Conservation (phyloP, 192 early-diverging fungal species). For the Mortierella antarctica region DNA sequence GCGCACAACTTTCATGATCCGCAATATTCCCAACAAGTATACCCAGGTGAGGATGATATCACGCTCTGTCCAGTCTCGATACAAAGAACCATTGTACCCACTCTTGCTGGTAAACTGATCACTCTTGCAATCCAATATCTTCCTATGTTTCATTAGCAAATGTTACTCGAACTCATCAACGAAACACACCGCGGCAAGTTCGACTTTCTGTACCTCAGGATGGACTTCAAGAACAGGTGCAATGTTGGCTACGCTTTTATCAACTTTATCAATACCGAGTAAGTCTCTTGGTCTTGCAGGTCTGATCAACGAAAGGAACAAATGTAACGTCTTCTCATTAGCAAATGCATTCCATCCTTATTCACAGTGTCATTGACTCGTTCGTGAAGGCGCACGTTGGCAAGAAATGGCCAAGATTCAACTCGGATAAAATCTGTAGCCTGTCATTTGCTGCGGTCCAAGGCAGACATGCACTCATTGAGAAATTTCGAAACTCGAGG, state of each 20-base stretch:
- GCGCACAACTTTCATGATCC: conserved; percentile 87
- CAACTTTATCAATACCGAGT: conserved; percentile 75
- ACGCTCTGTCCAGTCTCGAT: not conserved
- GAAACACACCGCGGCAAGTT: conserved; percentile 72
- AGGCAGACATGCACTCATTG: conserved; percentile 74
- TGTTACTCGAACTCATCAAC: conserved; percentile 80
- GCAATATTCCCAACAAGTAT: conserved; percentile 91
- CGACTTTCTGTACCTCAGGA: conserved; percentile 87
- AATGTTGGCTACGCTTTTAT: conserved; percentile 87
- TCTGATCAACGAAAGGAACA: not conserved
- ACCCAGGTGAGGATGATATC: conserved; percentile 64
- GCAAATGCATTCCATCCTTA: not conserved
- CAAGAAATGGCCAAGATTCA: conserved; percentile 82
- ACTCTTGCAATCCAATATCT: not conserved
- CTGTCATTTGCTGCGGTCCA: conserved; percentile 87
- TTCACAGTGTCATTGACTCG: conserved; percentile 66
- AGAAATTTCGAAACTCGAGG: conserved; percentile 85
- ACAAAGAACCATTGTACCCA: not conserved
- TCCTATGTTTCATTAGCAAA: conserved; percentile 60
- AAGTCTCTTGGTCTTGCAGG: conserved; percentile 16
- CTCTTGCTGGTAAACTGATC: not conserved
- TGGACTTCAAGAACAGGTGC: conserved; percentile 91
- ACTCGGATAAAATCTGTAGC: conserved; percentile 80
- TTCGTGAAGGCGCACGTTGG: conserved; percentile 77
- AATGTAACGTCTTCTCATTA: not conserved